These are phyloP conservation scores for Urochloa ruziziensis DNA, from an alignment of 176 grass and related monocot species.

Conservation along the genomic window DNA sequence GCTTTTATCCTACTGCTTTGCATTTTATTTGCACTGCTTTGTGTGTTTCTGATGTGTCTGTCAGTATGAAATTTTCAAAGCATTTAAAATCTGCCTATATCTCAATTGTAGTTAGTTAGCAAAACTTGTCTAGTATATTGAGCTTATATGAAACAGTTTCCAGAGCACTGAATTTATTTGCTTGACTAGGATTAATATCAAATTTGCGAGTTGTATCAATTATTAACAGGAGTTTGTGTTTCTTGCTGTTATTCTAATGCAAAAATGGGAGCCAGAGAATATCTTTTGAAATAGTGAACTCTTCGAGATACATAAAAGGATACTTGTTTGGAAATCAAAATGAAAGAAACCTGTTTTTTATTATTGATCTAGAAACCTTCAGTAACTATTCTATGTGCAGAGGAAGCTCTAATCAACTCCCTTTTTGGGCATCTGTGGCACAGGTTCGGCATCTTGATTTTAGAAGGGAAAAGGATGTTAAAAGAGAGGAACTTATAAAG, in stretches of 20 bases:
- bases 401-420: conserved; percentile 1
- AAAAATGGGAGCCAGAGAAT: background rate
- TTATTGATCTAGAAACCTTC: background rate
- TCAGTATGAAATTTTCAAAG: background rate
- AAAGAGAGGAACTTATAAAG: conserved; percentile 69
- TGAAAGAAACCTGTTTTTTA: background rate
- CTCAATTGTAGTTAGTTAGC: background rate
- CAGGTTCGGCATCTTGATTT: conserved; percentile 93
- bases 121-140: background rate
- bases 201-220: conserved; percentile 18
- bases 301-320: background rate
- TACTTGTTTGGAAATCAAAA: background rate
- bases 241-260: conserved; percentile 3
- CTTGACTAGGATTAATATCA: background rate
- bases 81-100: background rate
- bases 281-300: background rate
- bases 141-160: background rate
- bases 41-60: background rate
- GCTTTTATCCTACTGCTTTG: background rate
- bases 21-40: conserved; percentile 7
- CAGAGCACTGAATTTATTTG: conserved; percentile 4
- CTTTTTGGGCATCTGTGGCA: conserved; percentile 8
- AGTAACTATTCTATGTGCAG: background rate
- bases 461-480: conserved; percentile 79
- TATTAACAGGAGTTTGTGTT: background rate